phyloP scores from a whole-genome alignment of 805 yeast species.

The Jamesozyma lodderae region DNA sequence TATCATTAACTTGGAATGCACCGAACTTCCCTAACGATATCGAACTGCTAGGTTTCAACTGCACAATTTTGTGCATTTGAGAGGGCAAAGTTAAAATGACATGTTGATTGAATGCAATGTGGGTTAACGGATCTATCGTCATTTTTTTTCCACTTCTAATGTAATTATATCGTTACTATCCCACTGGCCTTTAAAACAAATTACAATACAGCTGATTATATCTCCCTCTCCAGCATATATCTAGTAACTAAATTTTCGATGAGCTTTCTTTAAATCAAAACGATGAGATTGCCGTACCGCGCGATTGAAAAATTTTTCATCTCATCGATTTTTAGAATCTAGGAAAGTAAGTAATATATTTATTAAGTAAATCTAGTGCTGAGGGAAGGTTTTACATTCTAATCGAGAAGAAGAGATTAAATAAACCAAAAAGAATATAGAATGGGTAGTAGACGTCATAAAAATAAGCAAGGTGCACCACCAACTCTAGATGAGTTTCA shows the following conservation, averaged over 20 bases:
- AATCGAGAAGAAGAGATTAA: background rate
- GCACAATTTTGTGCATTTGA: constrained; percentile 64
- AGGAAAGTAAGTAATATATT: too few relatives aligned
- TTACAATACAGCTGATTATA: too few relatives aligned
- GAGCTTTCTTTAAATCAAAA: background rate
- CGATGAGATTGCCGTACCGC: constrained; percentile 1
- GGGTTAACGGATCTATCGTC: constrained; percentile 24
- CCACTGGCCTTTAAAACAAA: too few relatives aligned
- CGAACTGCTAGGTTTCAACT: constrained; percentile 48
- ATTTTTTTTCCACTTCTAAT: constrained; percentile 4
- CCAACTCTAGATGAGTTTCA: constrained; percentile 81
- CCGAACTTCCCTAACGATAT: constrained; percentile 90
- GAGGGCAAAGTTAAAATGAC: constrained; percentile 75
- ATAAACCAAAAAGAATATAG: background rate
- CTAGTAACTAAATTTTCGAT: constrained; percentile 5
- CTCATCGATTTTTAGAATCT: constrained; percentile 13
- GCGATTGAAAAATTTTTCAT: constrained; percentile 12
- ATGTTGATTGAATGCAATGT: constrained; percentile 25
- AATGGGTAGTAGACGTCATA: constrained; percentile 89
- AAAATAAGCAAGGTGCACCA: constrained; percentile 88
- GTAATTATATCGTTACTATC: too few relatives aligned
- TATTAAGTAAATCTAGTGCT: too few relatives aligned
- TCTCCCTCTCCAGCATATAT: too few relatives aligned
- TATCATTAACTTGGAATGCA: constrained; percentile 59
- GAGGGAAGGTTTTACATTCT: too few relatives aligned